Evolutionary conservation across 2,329 filamentous ascomycete species (phyloP).

Genomic region (Ophidiomyces ophidiicola): DNA sequence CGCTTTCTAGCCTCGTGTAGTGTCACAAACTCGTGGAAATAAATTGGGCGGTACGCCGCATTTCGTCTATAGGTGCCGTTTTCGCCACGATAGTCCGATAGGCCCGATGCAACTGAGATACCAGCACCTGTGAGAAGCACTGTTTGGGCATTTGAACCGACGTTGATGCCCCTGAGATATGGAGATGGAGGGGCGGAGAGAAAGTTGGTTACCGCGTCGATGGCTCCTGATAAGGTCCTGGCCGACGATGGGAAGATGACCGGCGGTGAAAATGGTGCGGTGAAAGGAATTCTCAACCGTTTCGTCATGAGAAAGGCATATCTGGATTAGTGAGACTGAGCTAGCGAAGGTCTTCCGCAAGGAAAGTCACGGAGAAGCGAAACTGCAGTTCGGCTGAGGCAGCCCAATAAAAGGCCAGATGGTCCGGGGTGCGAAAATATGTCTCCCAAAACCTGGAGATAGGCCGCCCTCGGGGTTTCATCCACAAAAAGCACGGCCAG

Average conservation of each 20-base stretch:
- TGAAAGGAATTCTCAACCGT: slow-evolving; percentile 82
- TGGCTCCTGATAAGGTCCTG: slow-evolving; percentile 55
- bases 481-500: background rate
- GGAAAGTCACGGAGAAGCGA: too few relatives aligned
- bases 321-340: slow-evolving; percentile 10
- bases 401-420: too few relatives aligned
- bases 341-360: too few relatives aligned
- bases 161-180: slow-evolving; percentile 34
- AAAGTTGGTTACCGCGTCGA: slow-evolving; percentile 66
- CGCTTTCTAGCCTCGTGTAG: slow-evolving; percentile 76
- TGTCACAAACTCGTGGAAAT: slow-evolving; percentile 75
- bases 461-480: background rate
- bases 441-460: background rate
- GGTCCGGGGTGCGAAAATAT: too few relatives aligned
- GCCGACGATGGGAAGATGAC: slow-evolving; percentile 63
- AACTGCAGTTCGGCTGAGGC: too few relatives aligned
- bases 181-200: slow-evolving; percentile 49
- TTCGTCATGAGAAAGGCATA: slow-evolving; percentile 47
- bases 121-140: slow-evolving; percentile 70
- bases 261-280: slow-evolving; percentile 64
- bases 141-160: slow-evolving; percentile 43
- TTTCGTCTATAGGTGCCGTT: slow-evolving; percentile 91
- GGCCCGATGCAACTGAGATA: slow-evolving; percentile 80
- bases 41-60: slow-evolving; percentile 80
- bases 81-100: slow-evolving; percentile 81